phyloP scores from a whole-genome alignment of 1,284 basidiomycete genomes.

The Apiotrichum veenhuisii region DNA sequence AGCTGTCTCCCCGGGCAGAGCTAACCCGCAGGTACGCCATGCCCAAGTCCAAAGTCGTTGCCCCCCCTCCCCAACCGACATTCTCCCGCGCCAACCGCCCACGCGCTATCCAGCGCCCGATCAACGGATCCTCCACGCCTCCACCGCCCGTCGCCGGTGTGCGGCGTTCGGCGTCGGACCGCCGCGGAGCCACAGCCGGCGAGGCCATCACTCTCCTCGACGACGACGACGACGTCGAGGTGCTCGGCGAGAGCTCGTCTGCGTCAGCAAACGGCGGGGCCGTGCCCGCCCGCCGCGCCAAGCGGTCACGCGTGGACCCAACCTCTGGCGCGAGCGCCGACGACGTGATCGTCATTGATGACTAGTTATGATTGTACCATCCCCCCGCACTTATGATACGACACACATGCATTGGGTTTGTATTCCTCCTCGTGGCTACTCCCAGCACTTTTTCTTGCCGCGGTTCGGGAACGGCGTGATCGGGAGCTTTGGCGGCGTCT shows the following conservation, averaged over 20 bases:
- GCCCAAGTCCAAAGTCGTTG: constrained; percentile 19
- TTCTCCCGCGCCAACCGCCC: constrained; percentile 12
- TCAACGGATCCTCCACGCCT: constrained; percentile 14
- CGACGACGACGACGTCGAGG: constrained; percentile 16
- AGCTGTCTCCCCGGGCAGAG: not conserved
- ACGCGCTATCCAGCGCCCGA: constrained; percentile 12
- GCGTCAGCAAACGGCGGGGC: constrained; percentile 1
- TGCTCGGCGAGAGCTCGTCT: constrained; percentile 7
- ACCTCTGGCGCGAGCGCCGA: constrained; percentile 11
- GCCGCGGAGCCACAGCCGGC: constrained; percentile 15
- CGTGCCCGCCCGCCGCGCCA: constrained; percentile 6
- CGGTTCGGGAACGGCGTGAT: constrained; percentile 46
- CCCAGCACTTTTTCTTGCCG: constrained; percentile 24
- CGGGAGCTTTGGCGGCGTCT: constrained; percentile 33
- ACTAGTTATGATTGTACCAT: constrained; percentile 10
- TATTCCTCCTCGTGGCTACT: too few relatives aligned
- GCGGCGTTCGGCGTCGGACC: constrained; percentile 6
- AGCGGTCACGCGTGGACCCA: constrained; percentile 9
- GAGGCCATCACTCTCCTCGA: constrained; percentile 6
- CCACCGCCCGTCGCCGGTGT: constrained; percentile 6
- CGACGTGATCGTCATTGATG: constrained; percentile 41
- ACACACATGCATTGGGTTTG: not conserved
- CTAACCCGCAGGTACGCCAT: constrained; percentile 27
- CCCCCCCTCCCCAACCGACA: constrained; percentile 2
- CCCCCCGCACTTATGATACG: too few relatives aligned